Conservation (phyloP, 1,139 yeast species). For the Oligophagozyma castellii region DNA sequence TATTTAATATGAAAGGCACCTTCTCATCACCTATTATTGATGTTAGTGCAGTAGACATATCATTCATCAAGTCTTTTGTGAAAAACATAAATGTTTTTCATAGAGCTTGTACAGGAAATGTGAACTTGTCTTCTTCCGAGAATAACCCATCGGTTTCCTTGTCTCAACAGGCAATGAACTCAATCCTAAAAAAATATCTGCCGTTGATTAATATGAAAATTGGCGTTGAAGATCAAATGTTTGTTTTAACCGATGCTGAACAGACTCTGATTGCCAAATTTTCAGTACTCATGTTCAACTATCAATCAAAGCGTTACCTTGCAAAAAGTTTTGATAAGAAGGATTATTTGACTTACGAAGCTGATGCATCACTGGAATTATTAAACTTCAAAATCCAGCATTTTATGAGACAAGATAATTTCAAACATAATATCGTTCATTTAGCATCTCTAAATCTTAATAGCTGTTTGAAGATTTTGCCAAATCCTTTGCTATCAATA, state of each 20-base stretch:
- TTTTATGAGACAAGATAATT: conserved; percentile 7
- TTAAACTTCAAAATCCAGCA: conserved; percentile 13
- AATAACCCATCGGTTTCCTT: conserved; percentile 2
- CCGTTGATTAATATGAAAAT: conserved; percentile 21
- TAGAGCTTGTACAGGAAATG: conserved; percentile 8
- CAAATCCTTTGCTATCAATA: conserved; percentile 10
- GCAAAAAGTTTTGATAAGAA: conserved; percentile 5
- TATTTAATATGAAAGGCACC: conserved; percentile 38
- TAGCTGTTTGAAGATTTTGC: conserved; percentile 15
- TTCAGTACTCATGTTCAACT: conserved; percentile 13
- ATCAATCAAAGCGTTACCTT: conserved; percentile 11
- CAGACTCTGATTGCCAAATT: conserved; percentile 12
- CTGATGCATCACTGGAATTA: conserved; percentile 13
- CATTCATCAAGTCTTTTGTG: conserved; percentile 22
- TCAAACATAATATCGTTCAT: conserved; percentile 13
- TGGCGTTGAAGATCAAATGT: conserved; percentile 22
- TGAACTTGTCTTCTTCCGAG: conserved; percentile 4
- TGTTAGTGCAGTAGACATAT: conserved; percentile 26
- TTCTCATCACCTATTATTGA: conserved; percentile 32
- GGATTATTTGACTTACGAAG: conserved; percentile 10
- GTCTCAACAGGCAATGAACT: conserved; percentile 8
- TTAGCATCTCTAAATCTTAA: conserved; percentile 15
- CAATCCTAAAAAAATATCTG: conserved; percentile 16
- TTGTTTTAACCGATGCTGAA: conserved; percentile 15
- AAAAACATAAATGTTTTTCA: conserved; percentile 20